These are phyloP conservation scores for Nakataea oryzae DNA, from an alignment of 2,329 filamentous ascomycete genomes.

Conservation along the genomic window DNA sequence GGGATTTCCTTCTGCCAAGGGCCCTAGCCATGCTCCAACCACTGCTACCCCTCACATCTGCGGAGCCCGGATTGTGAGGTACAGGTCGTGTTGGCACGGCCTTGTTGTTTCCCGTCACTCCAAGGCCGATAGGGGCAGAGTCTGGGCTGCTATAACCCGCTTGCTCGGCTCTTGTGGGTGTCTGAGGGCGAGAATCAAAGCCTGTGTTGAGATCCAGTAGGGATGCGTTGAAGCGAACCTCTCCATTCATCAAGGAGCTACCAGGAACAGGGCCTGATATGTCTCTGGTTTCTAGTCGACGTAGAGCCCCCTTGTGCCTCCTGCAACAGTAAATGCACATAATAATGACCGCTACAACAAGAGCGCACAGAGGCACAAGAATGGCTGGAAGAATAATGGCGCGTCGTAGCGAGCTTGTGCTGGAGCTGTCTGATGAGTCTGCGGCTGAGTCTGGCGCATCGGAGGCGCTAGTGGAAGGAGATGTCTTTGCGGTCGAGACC, in stretches of 20 bases:
- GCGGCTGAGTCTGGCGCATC: not conserved
- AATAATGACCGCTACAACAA: constrained; percentile 21
- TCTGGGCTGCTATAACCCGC: not conserved
- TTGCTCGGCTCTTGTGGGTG: not conserved
- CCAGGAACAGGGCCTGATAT: constrained; percentile 21
- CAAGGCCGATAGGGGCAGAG: not conserved
- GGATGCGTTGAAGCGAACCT: constrained; percentile 8
- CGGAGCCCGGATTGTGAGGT: not conserved
- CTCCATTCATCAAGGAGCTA: constrained; percentile 16
- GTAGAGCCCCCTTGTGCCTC: constrained; percentile 11
- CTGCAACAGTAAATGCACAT: constrained; percentile 18
- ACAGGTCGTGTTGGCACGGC: not conserved
- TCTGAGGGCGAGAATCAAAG: constrained; percentile 5
- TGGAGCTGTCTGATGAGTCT: constrained; percentile 9
- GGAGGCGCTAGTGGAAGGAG: not conserved
- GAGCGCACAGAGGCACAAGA: constrained; percentile 29
- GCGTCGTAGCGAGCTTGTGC: constrained; percentile 6
- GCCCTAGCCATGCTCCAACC: not conserved
- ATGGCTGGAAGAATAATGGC: constrained; percentile 29
- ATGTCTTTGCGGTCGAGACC: not conserved
- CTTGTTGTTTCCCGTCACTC: not conserved
- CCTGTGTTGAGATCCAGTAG: constrained; percentile 9
- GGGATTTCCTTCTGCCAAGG: not conserved
- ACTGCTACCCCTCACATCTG: not conserved
- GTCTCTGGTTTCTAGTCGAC: constrained; percentile 12